phyloP scores from a whole-genome alignment of 1,284 basidiomycete genomes.

The Trichosporon coremiiforme region DNA sequence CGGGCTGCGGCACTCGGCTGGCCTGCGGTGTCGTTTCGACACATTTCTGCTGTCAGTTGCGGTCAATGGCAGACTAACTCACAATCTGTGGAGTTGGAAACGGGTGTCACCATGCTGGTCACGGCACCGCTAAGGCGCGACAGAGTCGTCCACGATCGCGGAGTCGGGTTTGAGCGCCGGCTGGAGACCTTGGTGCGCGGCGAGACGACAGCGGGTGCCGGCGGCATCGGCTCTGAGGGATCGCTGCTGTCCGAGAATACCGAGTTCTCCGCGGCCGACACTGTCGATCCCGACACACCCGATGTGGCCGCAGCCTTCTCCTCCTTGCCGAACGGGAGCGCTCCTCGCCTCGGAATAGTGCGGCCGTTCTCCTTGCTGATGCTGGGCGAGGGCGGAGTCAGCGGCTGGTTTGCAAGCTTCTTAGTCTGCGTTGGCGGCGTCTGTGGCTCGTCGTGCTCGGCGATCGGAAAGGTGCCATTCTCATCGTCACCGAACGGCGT shows the following conservation, averaged over 20 bases:
- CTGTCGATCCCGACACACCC: neutral
- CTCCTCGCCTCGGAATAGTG: neutral
- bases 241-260: slow-evolving; percentile 13
- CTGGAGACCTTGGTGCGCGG: slow-evolving; percentile 1
- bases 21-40: neutral
- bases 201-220: neutral
- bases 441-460: slow-evolving; percentile 24
- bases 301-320: neutral
- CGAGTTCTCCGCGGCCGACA: neutral
- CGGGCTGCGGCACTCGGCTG: neutral
- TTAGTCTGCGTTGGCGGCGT: slow-evolving; percentile 3
- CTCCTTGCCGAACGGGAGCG: neutral
- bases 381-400: neutral
- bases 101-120: slow-evolving; percentile 1
- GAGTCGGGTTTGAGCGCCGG: neutral
- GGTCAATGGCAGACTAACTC: neutral
- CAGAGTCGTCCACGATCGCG: neutral
- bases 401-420: neutral
- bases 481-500: slow-evolving; percentile 23
- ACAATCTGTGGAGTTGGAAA: slow-evolving; percentile 7
- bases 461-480: slow-evolving; percentile 20
- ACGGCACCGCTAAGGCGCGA: slow-evolving; percentile 7
- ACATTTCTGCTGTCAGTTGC: slow-evolving; percentile 4
- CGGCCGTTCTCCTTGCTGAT: neutral
- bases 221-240: neutral